Evolutionary conservation across 1,284 basidiomycete species (phyloP).

Genomic region (Rhodofomes roseus): DNA sequence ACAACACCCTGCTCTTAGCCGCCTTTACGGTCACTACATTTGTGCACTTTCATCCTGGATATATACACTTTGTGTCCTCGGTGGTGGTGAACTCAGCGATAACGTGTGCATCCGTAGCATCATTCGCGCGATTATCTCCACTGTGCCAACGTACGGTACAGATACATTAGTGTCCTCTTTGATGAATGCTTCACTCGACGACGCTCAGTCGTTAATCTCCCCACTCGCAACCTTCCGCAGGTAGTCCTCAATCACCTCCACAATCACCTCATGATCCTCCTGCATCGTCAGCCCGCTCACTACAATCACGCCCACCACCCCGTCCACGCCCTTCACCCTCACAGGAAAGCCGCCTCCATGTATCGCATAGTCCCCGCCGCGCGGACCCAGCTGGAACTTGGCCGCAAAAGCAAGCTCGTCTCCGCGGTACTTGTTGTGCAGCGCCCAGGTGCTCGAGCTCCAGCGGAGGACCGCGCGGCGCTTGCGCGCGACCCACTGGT

Average conservation of each 20-base stretch:
- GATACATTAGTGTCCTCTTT: neutral
- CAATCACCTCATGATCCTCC: constrained; percentile 32
- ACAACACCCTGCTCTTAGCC: too few species aligned
- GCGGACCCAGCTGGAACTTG: constrained; percentile 24
- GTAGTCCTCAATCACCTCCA: constrained; percentile 30
- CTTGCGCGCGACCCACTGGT: constrained; percentile 34
- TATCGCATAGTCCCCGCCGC: constrained; percentile 26
- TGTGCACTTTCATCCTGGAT: too few species aligned
- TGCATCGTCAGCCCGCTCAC: constrained; percentile 31
- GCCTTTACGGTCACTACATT: too few species aligned
- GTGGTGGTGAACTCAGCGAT: too few species aligned
- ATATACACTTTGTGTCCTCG: too few species aligned
- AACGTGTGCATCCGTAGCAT: too few species aligned
- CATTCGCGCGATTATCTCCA: too few species aligned
- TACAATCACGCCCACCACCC: constrained; percentile 32
- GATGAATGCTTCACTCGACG: neutral
- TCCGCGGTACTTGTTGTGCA: constrained; percentile 21
- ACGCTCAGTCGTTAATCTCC: constrained; percentile 8
- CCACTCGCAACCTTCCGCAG: constrained; percentile 17
- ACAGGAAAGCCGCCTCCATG: constrained; percentile 35
- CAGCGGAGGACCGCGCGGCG: constrained; percentile 32
- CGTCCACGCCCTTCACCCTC: constrained; percentile 30
- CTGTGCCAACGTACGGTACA: neutral
- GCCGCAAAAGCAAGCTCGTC: constrained; percentile 20
- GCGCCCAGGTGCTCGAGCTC: constrained; percentile 24